A percentile compares a stretch with the other conserved stretches of the same genome.
These are phyloP conservation scores for Pyracantha coccinea DNA, from an alignment of 331 rosid species.

Conservation along the genomic window DNA sequence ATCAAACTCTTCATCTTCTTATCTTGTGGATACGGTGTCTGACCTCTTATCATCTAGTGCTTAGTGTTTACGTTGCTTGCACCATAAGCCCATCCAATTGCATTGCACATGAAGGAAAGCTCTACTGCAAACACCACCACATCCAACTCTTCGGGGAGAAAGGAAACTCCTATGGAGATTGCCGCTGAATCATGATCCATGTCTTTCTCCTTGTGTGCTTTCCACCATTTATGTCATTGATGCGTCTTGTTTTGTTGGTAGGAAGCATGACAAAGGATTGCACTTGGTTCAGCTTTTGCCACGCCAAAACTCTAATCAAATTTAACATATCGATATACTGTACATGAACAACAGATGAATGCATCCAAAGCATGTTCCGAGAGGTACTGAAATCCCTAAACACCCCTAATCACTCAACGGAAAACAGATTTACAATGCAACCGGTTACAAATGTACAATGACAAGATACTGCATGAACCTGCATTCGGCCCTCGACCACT, in stretches of 20 bases:
- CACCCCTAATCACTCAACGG: no score
- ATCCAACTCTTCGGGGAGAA: constrained; percentile 85
- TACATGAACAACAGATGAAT: no score
- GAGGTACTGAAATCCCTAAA: no score
- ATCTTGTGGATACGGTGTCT: no score
- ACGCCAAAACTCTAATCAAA: no score
- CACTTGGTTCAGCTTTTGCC: no score
- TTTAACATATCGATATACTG: no score
- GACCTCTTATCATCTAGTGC: no score
- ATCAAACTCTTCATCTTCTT: no score
- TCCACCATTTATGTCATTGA: neutral
- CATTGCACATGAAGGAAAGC: constrained; percentile 71
- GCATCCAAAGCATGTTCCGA: no score
- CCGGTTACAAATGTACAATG: neutral
- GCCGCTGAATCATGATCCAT: neutral
- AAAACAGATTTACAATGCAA: neutral
- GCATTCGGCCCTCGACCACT: neutral
- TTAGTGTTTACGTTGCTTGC: constrained; percentile 17
- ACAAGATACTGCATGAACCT: neutral
- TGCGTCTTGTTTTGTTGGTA: neutral
- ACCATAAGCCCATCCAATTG: constrained; percentile 71
- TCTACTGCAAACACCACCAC: constrained; percentile 92
- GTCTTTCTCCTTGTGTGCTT: neutral
- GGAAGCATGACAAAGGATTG: no score
- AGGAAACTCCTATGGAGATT: no score